Evolutionary conservation across 2,329 filamentous ascomycete genomes (phyloP).

Genomic region (Dactylellina parvicollis): DNA sequence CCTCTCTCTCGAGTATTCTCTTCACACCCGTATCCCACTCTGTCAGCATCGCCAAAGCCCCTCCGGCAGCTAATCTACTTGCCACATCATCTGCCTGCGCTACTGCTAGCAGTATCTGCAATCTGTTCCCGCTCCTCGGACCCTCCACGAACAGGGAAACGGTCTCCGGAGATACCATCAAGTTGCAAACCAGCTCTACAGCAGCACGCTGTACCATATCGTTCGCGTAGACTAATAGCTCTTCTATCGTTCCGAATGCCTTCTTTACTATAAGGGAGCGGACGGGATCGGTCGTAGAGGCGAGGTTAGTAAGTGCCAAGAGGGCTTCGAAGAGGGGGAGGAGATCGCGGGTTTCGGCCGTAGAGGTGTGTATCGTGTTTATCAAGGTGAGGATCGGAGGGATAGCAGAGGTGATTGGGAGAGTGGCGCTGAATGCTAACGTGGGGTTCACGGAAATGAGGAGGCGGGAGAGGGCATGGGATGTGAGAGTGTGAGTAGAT

Average conservation of each 20-base stretch:
- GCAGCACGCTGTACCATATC: conserved; percentile 80
- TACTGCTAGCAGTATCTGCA: conserved; percentile 86
- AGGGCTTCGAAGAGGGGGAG: conserved; percentile 90
- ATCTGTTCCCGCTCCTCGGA: conserved; percentile 67
- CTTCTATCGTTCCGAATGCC: conserved; percentile 80
- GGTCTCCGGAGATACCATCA: conserved; percentile 76
- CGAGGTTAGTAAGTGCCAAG: conserved; percentile 92
- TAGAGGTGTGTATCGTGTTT: conserved; percentile 67
- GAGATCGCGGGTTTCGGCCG: conserved; percentile 74
- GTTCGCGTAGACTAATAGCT: conserved; percentile 81
- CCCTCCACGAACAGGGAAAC: conserved; percentile 75
- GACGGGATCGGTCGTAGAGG: conserved; percentile 68
- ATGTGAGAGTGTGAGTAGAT: conserved; percentile 68
- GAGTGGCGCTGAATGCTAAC: conserved; percentile 82
- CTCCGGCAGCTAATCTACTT: conserved; percentile 84
- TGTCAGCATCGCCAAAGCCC: conserved; percentile 85
- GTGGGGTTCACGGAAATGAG: conserved; percentile 85
- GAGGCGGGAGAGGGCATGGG: conserved; percentile 83
- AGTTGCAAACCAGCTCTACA: conserved; percentile 89
- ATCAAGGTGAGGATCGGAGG: conserved; percentile 82
- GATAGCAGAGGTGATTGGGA: conserved; percentile 80
- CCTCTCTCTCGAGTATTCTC: conserved; percentile 74
- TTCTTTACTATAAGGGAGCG: conserved; percentile 76
- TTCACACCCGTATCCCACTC: conserved; percentile 78
- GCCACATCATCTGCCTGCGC: conserved; percentile 83